Evolutionary conservation across 352 stramenopile species (phyloP), one percentile per base, ranked within the genome.

Genomic region (Globisporangium orthogonon): DNA sequence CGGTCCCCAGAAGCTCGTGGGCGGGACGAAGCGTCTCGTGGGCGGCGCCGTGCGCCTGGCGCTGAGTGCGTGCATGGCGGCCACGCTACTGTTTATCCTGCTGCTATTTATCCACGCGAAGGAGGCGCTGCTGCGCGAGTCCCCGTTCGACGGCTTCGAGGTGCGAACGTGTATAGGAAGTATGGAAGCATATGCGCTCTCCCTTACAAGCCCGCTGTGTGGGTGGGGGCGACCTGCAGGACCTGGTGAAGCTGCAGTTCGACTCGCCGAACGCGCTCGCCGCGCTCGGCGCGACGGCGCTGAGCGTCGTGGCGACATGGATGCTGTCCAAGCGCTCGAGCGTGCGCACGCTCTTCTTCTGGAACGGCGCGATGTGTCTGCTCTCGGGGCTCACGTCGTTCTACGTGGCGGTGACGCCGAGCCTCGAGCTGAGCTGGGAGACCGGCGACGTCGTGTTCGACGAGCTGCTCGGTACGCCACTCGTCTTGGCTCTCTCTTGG

Each of bases 51-150:
- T 81, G 37, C 75, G 74, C n/a, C 56, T 91, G 28, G 71, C 60
- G 33, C 63, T 89, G 39, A 74, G 73, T 48, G 54, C 66, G 17
- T 72, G 76, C 62, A 80, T 87, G 67, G 68, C 62, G 13, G 52
- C 60, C 37, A 66, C 72, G 47, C 53, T 89, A 60, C 67, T 91
- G 66, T 88, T 88, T 71, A 76, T 83, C 60, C 57, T 87, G 44
- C 60, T 89, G 66, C 70, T 88, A 71, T 86, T 87, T 78, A 74
- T 86, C 65, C 81, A 91, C 63, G 78, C 77, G 37, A 73, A 87
- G 65, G 69, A 81, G 33, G 68, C 64, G 9, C 66, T 87, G 61
- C 64, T 91, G 41, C 45, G 70, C 18, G 58, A 73, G 45, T 70
- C 78, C 0, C 81, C 81, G 3, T 47, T 80, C 28, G 57, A 56